A percentile compares a stretch with the other conserved stretches of the same genome.
These are phyloP conservation scores for Adiantum capillusveneris DNA, from an alignment of 75 land plant species.

Conservation along the genomic window DNA sequence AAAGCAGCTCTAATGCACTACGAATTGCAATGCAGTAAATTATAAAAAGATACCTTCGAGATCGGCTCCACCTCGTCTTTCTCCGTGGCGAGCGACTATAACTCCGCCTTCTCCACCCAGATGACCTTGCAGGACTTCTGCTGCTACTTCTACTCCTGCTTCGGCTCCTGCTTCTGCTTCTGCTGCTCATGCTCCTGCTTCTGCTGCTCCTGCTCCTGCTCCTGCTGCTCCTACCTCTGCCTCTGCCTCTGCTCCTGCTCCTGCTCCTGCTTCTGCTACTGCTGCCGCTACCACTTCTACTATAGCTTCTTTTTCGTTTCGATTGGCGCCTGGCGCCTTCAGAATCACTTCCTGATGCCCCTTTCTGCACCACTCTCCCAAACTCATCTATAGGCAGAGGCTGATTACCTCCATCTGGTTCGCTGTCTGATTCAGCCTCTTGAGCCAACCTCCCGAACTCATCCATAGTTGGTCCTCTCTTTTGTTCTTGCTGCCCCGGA, in stretches of 20 bases:
- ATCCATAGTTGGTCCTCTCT: too few relatives aligned
- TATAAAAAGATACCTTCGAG: conserved; percentile 58
- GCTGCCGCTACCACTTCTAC: conserved; percentile 11
- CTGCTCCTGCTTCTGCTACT: conserved; percentile 33
- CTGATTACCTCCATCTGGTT: too few relatives aligned
- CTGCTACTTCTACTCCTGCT: background rate
- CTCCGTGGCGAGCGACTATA: background rate
- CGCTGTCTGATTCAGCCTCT: background rate
- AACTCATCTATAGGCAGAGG: conserved; percentile 48
- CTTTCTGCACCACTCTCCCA: conserved; percentile 58
- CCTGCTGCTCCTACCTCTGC: conserved; percentile 36
- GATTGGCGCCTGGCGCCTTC: conserved; percentile 26
- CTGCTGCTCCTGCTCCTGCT: conserved; percentile 45
- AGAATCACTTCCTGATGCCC: conserved; percentile 52
- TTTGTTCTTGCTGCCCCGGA: too few relatives aligned
- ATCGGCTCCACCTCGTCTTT: conserved; percentile 9
- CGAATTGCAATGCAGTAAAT: too few relatives aligned
- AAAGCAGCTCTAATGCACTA: too few relatives aligned
- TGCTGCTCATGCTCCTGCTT: conserved; percentile 39
- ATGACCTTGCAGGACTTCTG: background rate
- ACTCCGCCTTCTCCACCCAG: background rate
- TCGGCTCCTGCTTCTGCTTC: conserved; percentile 20
- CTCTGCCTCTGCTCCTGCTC: conserved; percentile 13
- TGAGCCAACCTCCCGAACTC: too few relatives aligned
- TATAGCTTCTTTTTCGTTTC: conserved; percentile 30